phyloP scores from a whole-genome alignment of 139 green algal species.

The Diplosphaera chodatii region DNA sequence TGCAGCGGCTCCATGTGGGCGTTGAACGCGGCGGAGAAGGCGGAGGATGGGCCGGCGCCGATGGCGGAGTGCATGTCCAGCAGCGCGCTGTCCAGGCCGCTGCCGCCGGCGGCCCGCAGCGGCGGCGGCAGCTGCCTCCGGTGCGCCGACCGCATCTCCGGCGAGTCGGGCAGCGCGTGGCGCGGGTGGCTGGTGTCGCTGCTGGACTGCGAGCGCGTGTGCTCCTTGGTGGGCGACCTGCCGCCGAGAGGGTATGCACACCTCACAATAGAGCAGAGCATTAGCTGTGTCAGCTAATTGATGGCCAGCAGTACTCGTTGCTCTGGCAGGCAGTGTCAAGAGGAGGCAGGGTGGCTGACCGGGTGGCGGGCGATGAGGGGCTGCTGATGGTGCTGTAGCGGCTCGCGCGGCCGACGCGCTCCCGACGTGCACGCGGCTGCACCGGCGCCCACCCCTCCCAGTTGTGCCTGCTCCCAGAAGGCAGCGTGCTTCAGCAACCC shows the following conservation, averaged over 20 bases:
- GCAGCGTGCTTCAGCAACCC: not conserved
- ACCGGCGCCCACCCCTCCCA: not conserved
- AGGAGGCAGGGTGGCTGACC: too few species aligned
- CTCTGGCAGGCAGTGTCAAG: too few species aligned
- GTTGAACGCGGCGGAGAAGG: not conserved
- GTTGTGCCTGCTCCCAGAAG: not conserved
- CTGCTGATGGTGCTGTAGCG: not conserved
- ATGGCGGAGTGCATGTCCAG: not conserved
- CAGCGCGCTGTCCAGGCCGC: not conserved
- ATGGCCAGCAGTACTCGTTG: too few species aligned
- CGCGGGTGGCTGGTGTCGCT: not conserved
- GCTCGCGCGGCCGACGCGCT: not conserved
- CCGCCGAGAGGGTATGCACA: too few species aligned
- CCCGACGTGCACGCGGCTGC: too few species aligned
- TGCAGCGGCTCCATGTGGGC: not conserved
- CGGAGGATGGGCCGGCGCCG: not conserved
- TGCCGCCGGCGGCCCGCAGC: not conserved
- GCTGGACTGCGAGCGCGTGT: not conserved
- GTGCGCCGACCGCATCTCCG: not conserved
- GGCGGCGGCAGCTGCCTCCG: not conserved
- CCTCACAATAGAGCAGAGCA: too few species aligned
- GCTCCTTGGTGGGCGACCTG: not conserved
- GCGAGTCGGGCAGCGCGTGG: not conserved
- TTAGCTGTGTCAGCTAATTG: too few species aligned
- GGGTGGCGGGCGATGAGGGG: too few species aligned